phyloP scores from a whole-genome alignment of 148 eudicot species.

The Vaccinium corymbosum region DNA sequence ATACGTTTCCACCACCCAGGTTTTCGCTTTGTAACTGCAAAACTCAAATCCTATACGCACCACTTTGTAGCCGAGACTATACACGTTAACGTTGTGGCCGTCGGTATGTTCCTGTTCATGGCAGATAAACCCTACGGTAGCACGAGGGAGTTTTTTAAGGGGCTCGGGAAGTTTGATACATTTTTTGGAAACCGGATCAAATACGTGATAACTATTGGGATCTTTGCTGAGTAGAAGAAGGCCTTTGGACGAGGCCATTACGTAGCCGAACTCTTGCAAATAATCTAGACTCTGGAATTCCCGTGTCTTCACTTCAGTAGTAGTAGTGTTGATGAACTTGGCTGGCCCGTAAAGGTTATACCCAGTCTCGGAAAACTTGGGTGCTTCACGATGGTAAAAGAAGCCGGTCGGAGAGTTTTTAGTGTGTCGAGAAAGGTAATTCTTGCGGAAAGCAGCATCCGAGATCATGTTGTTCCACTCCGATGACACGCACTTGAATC shows the following conservation, averaged over 20 bases:
- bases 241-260: background rate
- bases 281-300: background rate
- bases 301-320: background rate
- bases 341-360: background rate
- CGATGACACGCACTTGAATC: background rate
- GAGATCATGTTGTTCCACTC: background rate
- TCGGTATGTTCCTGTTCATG: background rate
- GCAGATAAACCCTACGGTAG: background rate
- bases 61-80: background rate
- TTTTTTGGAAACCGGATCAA: background rate
- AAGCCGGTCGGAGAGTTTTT: background rate
- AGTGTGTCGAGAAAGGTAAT: background rate
- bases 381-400: background rate
- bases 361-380: background rate
- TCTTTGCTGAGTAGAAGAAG: background rate
- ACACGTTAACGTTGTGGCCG: background rate
- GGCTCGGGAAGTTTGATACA: background rate
- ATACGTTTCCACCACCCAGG: too few species aligned
- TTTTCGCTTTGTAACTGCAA: too few species aligned
- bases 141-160: background rate
- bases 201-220: background rate
- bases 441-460: background rate
- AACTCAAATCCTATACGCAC: background rate
- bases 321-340: background rate
- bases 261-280: background rate